Percentiles rank a stretch among this genome's conserved stretches.
These are phyloP conservation scores for Omphalea diandra DNA, from an alignment of 441 rosid genomes.

Conservation along the genomic window DNA sequence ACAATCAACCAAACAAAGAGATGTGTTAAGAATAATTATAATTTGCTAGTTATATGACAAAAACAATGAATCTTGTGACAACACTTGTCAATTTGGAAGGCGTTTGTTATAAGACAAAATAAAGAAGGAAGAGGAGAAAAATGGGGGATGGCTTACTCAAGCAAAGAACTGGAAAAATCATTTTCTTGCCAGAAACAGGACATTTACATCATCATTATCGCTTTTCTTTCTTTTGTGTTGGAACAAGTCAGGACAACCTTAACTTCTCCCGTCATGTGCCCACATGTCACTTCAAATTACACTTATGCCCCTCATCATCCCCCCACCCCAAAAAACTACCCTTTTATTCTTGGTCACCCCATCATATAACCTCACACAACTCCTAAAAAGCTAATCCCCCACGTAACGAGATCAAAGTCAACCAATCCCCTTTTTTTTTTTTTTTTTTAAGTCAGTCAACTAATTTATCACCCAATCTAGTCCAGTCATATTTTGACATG, in stretches of 20 bases:
- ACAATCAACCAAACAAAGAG: no score
- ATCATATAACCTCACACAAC: neutral
- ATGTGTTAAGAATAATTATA: no score
- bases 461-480: slow-evolving; percentile 9
- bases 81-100: no score
- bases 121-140: no score
- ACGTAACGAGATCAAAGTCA: slow-evolving; percentile 14
- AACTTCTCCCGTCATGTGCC: slow-evolving; percentile 35
- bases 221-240: slow-evolving; percentile 30
- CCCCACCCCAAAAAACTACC: neutral
- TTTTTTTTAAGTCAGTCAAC: slow-evolving; percentile 16
- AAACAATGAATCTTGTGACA: no score
- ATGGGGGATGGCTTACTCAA: slow-evolving; percentile 3
- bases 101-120: no score
- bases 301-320: neutral
- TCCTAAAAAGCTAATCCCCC: neutral
- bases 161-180: slow-evolving; percentile 17
- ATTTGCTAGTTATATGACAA: no score
- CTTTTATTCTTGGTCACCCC: neutral
- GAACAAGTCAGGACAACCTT: slow-evolving; percentile 43
- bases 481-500: slow-evolving; percentile 20
- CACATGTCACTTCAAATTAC: slow-evolving; percentile 16
- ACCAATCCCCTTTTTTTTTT: no score
- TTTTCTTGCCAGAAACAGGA: slow-evolving; percentile 21
- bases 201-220: slow-evolving; percentile 24